phyloP scores from a whole-genome alignment of 2,329 filamentous ascomycete genomes.

The Colletotrichum sp. region DNA sequence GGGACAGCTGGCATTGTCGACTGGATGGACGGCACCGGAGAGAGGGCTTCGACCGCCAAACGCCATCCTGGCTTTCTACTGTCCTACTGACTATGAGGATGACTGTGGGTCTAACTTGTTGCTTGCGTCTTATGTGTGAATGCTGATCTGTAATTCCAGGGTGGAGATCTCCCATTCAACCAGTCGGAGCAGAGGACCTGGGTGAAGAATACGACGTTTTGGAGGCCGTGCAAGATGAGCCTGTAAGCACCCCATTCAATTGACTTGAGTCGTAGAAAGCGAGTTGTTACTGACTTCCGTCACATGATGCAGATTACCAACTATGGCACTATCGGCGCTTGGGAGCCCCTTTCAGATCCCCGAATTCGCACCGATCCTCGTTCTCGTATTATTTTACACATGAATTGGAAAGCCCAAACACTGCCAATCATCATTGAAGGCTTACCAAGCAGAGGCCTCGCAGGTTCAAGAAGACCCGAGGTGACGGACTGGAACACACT shows the following conservation, averaged over 20 bases:
- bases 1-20: slow-evolving; percentile 47
- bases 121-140: neutral
- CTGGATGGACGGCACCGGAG: slow-evolving; percentile 38
- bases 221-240: slow-evolving; percentile 23
- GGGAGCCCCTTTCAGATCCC: slow-evolving; percentile 6
- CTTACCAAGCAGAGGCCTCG: slow-evolving; percentile 18
- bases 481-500: slow-evolving; percentile 5
- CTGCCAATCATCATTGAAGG: slow-evolving; percentile 39
- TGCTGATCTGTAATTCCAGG: neutral
- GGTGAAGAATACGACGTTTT: slow-evolving; percentile 28
- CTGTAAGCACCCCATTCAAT: neutral
- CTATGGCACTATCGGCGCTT: neutral
- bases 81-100: slow-evolving; percentile 9
- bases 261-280: neutral
- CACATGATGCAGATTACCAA: neutral
- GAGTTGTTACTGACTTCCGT: neutral
- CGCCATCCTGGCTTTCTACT: slow-evolving; percentile 3
- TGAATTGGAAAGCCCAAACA: slow-evolving; percentile 43
- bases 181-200: slow-evolving; percentile 1
- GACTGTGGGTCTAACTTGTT: neutral
- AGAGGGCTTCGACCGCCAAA: slow-evolving; percentile 36
- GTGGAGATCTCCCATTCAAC: slow-evolving; percentile 23
- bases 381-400: slow-evolving; percentile 40
- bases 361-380: slow-evolving; percentile 33
- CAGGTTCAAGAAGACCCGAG: neutral